Evolutionary conservation across 2,329 filamentous ascomycete species (phyloP).

Genomic region (Cryphonectria carpinicola): DNA sequence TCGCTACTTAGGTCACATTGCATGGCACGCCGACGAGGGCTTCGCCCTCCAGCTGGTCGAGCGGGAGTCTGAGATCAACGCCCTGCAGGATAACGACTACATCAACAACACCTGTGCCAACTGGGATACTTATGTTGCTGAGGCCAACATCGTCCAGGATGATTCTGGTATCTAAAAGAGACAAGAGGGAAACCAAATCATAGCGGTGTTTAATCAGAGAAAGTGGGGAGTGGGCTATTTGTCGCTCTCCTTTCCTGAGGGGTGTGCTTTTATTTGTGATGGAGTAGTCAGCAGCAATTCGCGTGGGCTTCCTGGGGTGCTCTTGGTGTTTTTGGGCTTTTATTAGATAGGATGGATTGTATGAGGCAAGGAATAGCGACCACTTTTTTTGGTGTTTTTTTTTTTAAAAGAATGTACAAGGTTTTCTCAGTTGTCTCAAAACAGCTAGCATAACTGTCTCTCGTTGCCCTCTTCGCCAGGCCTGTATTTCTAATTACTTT

Average conservation of each 20-base stretch:
- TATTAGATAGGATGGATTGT: not conserved
- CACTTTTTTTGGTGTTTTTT: not conserved
- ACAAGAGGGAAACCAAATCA: too few relatives aligned
- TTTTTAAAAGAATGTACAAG: not conserved
- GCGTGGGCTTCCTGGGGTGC: too few relatives aligned
- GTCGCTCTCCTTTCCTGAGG: not conserved
- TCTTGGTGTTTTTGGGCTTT: not conserved
- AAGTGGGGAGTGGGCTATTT: too few relatives aligned
- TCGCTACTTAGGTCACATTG: slow-evolving; percentile 11
- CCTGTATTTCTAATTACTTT: too few relatives aligned
- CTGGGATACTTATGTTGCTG: slow-evolving; percentile 37
- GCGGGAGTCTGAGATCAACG: slow-evolving; percentile 28
- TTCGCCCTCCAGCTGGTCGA: slow-evolving; percentile 49
- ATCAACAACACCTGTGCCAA: slow-evolving; percentile 37
- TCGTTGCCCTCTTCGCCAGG: too few relatives aligned
- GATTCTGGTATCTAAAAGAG: slow-evolving; percentile 39
- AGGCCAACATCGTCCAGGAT: slow-evolving; percentile 34
- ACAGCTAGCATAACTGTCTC: too few relatives aligned
- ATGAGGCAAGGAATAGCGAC: not conserved
- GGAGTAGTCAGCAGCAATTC: too few relatives aligned
- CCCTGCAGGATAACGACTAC: slow-evolving; percentile 30
- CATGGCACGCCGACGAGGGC: slow-evolving; percentile 47
- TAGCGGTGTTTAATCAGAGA: too few relatives aligned
- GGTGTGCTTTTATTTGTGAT: not conserved
- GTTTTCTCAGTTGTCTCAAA: too few relatives aligned